Percentiles rank a stretch among this genome's conserved stretches.
Evolutionary conservation across 352 stramenopile genomes (phyloP).

Genomic region (Pythium grandisporangium): DNA sequence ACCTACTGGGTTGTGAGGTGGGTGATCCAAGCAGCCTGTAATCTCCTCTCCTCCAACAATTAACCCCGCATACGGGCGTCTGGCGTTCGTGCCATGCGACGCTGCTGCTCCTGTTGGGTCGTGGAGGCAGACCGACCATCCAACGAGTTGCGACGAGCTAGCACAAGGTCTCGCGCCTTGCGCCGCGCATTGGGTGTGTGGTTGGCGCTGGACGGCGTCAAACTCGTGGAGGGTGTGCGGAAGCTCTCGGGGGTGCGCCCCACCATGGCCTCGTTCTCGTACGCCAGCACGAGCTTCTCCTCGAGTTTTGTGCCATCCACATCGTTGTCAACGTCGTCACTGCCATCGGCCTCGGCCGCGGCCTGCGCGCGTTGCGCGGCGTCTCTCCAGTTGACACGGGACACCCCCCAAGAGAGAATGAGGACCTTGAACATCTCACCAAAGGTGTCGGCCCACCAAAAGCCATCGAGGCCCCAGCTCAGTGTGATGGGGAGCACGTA

Average conservation of each 20-base stretch:
- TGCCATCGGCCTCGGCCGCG: slow-evolving; percentile 19
- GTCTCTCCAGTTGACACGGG: slow-evolving; percentile 33
- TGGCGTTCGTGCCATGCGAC: slow-evolving; percentile 11
- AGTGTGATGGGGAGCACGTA: slow-evolving; percentile 35
- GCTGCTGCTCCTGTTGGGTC: background rate
- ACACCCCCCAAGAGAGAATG: slow-evolving; percentile 31
- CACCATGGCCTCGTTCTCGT: slow-evolving; percentile 33
- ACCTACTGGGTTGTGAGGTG: background rate
- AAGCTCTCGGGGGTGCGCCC: slow-evolving; percentile 25
- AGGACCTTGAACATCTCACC: slow-evolving; percentile 37
- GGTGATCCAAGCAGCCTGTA: background rate
- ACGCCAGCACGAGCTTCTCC: slow-evolving; percentile 24
- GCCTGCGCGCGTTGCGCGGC: slow-evolving; percentile 21
- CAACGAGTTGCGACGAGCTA: slow-evolving; percentile 11
- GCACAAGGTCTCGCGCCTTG: slow-evolving; percentile 12
- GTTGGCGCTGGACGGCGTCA: slow-evolving; percentile 21
- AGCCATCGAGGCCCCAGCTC: slow-evolving; percentile 32
- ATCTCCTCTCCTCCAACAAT: too few relatives aligned
- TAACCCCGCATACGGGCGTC: slow-evolving; percentile 11
- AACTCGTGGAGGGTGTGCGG: slow-evolving; percentile 19
- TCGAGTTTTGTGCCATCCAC: too few relatives aligned
- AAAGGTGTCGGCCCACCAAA: slow-evolving; percentile 39
- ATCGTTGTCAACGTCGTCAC: slow-evolving; percentile 14
- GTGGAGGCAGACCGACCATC: too few relatives aligned
- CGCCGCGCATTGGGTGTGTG: slow-evolving; percentile 24